These are phyloP conservation scores for Prinsepia uniflora DNA, from an alignment of 306 rosid species.

Conservation along the genomic window DNA sequence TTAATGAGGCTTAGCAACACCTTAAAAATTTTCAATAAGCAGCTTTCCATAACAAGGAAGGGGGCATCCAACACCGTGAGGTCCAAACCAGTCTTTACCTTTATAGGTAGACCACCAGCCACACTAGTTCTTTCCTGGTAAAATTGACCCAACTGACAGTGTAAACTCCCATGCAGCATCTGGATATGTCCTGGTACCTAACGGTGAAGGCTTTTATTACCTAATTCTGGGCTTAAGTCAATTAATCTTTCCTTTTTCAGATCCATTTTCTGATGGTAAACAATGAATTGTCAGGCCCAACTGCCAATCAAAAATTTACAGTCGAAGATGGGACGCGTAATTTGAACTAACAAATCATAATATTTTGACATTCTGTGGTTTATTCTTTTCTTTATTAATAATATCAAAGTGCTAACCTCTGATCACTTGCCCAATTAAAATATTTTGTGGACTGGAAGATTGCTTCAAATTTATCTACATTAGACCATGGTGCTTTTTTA, in stretches of 20 bases:
- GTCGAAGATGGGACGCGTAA: not conserved
- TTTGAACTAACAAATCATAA: not conserved
- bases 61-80: not conserved
- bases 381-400: not conserved
- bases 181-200: not conserved
- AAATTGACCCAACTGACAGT: not conserved
- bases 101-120: not conserved
- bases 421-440: not conserved
- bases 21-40: not conserved
- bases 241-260: not conserved
- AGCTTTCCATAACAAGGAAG: not conserved
- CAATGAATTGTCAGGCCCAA: not conserved
- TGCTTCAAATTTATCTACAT: not conserved
- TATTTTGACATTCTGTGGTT: not conserved
- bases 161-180: not conserved
- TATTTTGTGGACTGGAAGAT: not conserved
- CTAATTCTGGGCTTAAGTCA: not conserved
- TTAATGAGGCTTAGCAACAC: not conserved
- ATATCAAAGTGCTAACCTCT: not conserved
- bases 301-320: not conserved
- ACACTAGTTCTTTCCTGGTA: not conserved
- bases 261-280: not conserved
- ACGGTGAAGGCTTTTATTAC: not conserved
- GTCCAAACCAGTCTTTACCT: not conserved
- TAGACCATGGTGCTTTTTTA: too few species aligned